These are phyloP conservation scores for Sordaria brevicollis DNA, from an alignment of 495 filamentous ascomycete genomes.

Conservation along the genomic window DNA sequence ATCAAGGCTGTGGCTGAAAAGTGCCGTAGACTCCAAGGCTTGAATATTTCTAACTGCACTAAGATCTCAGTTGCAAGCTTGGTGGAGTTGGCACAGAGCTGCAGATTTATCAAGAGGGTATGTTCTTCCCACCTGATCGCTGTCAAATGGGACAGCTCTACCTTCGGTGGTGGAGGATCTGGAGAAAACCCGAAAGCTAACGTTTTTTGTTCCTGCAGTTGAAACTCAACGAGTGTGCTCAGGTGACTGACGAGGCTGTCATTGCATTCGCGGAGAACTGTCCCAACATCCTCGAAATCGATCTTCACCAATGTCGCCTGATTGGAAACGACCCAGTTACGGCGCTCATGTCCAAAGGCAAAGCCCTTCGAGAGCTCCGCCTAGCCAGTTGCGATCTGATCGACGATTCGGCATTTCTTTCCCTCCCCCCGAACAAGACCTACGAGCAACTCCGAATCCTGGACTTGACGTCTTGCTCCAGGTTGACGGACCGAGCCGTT, in stretches of 20 bases:
- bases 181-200: constrained; percentile 16
- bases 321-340: constrained; percentile 76
- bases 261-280: constrained; percentile 79
- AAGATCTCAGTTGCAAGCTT: constrained; percentile 80
- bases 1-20: constrained; percentile 70
- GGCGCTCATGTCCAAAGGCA: constrained; percentile 61
- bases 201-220: constrained; percentile 43
- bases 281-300: constrained; percentile 89
- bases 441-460: constrained; percentile 88
- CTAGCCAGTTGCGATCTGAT: constrained; percentile 75
- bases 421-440: constrained; percentile 54
- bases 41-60: constrained; percentile 83
- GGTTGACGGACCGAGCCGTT: constrained; percentile 75
- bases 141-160: not conserved
- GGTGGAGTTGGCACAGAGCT: constrained; percentile 69
- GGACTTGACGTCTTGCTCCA: constrained; percentile 79
- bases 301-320: constrained; percentile 74
- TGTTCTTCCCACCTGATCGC: constrained; percentile 16
- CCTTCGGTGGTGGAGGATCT: not conserved
- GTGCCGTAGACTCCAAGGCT: constrained; percentile 76
- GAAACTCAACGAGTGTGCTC: constrained; percentile 82
- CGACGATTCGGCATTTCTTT: constrained; percentile 75
- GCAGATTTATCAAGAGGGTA: constrained; percentile 81
- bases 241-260: constrained; percentile 70
- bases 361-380: constrained; percentile 77